Conservation (phyloP, 805 yeast genomes). For the Wickerhamomyces strasburgensis region DNA sequence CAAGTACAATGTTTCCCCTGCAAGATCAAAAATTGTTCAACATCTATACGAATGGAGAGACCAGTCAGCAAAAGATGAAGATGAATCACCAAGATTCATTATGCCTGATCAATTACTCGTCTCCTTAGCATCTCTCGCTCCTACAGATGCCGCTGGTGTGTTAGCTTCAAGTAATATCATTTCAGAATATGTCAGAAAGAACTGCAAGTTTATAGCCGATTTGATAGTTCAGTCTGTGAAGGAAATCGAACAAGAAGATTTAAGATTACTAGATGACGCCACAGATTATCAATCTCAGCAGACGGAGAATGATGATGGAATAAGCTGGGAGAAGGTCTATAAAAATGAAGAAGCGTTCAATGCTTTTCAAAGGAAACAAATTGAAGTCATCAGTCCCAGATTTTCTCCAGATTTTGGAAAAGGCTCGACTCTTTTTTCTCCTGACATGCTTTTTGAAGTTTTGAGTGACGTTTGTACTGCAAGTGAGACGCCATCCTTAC, state of each 20-base stretch:
- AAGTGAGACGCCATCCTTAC: too few relatives aligned
- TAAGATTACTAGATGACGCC: conserved; percentile 31
- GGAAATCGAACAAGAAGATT: conserved; percentile 30
- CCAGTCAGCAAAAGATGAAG: conserved; percentile 60
- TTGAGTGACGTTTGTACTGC: too few relatives aligned
- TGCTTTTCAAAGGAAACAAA: neutral
- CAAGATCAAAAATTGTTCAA: conserved; percentile 51
- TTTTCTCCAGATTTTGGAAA: too few relatives aligned
- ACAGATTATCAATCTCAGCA: conserved; percentile 1
- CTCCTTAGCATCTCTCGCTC: conserved; percentile 51
- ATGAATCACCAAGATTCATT: conserved; percentile 78
- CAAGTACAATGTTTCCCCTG: conserved; percentile 58
- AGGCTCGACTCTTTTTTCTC: too few relatives aligned
- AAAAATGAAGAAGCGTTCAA: conserved; percentile 8
- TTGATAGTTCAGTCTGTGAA: conserved; percentile 37
- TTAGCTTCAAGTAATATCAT: conserved; percentile 40
- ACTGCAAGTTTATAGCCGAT: conserved; percentile 54
- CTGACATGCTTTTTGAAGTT: too few relatives aligned
- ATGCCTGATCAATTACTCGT: conserved; percentile 79
- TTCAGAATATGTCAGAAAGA: conserved; percentile 52
- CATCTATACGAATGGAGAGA: conserved; percentile 83
- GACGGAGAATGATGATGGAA: conserved; percentile 2
- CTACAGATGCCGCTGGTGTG: conserved; percentile 55
- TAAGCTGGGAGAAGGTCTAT: conserved; percentile 11
- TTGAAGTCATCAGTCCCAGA: neutral